phyloP scores from a whole-genome alignment of 169 alveolate species.

The Eimeria falciformis region DNA sequence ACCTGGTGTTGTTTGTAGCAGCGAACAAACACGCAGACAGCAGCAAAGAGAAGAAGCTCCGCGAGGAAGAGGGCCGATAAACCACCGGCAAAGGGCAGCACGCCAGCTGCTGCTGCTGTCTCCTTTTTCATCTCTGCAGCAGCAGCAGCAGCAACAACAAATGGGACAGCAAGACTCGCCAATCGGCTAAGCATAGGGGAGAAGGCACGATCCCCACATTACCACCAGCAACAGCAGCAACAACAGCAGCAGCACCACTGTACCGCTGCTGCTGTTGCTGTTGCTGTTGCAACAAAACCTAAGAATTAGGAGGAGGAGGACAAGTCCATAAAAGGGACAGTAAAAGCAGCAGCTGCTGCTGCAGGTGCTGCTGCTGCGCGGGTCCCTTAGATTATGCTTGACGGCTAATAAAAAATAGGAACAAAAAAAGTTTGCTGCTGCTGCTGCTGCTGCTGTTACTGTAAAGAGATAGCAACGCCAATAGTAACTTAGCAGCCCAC shows the following conservation, averaged over 20 bases:
- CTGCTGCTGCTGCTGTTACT: background rate
- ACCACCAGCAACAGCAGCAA: no score
- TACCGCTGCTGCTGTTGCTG: no score
- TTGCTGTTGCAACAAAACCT: no score
- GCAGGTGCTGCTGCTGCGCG: background rate
- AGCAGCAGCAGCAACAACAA: background rate
- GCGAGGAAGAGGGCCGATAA: background rate
- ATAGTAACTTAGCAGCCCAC: no score
- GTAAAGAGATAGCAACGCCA: background rate
- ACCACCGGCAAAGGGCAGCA: slow-evolving; percentile 1
- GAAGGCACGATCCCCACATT: no score
- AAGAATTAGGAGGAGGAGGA: no score
- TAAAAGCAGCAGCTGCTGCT: background rate
- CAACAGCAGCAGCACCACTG: no score
- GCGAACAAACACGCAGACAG: background rate
- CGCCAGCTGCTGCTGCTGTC: background rate
- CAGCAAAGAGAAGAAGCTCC: background rate
- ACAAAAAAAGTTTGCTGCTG: no score
- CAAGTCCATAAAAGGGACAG: slow-evolving; percentile 2
- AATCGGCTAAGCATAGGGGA: no score
- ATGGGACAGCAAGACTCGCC: background rate
- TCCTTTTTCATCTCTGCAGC: background rate
- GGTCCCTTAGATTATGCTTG: no score
- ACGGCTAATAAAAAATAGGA: no score
- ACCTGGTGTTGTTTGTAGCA: no score